phyloP scores from a whole-genome alignment of 495 filamentous ascomycete genomes.

The Hamigera avellanea region DNA sequence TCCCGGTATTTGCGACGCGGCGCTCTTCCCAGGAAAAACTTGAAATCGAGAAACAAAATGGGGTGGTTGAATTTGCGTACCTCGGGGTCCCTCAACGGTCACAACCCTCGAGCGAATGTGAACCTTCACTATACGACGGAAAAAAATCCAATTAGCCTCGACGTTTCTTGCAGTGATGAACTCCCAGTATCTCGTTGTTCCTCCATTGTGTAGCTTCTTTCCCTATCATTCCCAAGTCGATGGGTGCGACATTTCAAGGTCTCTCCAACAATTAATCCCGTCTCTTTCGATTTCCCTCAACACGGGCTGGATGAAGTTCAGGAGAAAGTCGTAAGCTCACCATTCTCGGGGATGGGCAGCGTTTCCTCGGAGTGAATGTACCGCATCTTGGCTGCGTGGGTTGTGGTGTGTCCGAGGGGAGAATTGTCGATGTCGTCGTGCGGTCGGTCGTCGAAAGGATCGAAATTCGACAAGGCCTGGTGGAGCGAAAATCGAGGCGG shows the following conservation, averaged over 20 bases:
- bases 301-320: conserved; percentile 4
- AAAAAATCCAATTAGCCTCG: conserved; percentile 19
- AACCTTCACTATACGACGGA: conserved; percentile 65
- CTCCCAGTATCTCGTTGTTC: neutral
- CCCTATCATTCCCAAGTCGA: neutral
- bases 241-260: neutral
- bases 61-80: conserved; percentile 28
- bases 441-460: conserved; percentile 31
- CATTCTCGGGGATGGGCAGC: conserved; percentile 88
- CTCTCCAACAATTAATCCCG: neutral
- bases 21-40: conserved; percentile 1
- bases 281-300: conserved; percentile 2
- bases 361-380: conserved; percentile 96
- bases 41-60: neutral
- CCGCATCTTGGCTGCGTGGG: conserved; percentile 68
- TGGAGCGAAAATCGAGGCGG: conserved; percentile 36
- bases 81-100: conserved; percentile 91
- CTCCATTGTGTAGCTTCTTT: neutral
- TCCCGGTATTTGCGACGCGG: neutral
- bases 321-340: conserved; percentile 47
- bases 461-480: conserved; percentile 34
- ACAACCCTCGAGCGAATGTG: conserved; percentile 90
- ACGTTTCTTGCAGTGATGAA: conserved; percentile 1
- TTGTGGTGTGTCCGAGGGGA: conserved; percentile 35
- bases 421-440: conserved; percentile 36